These are phyloP conservation scores for Fusarium pilosicola DNA, from an alignment of 2,329 filamentous ascomycete genomes.

Conservation along the genomic window DNA sequence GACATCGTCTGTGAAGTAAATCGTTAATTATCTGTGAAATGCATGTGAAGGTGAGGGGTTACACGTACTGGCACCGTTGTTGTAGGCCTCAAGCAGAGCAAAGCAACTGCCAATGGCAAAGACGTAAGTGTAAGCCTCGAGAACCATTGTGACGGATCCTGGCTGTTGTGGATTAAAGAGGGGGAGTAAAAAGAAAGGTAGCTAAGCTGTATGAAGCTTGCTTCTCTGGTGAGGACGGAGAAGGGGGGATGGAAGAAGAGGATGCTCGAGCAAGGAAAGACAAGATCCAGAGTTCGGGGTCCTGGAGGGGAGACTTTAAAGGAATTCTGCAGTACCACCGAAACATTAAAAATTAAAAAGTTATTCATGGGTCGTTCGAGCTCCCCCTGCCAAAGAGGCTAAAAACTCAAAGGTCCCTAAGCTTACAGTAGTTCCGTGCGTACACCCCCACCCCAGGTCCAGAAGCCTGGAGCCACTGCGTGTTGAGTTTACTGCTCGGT, in stretches of 20 bases:
- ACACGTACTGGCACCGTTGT: conserved; percentile 79
- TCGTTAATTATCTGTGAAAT: conserved; percentile 3
- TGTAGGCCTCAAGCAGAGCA: conserved; percentile 80
- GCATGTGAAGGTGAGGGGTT: neutral
- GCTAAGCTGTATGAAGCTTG: conserved; percentile 19
- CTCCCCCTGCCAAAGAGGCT: neutral
- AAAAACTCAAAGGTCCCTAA: conserved; percentile 6
- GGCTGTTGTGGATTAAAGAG: neutral
- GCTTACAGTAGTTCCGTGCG: conserved; percentile 4
- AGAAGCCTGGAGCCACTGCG: conserved; percentile 6
- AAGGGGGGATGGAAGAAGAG: conserved; percentile 6
- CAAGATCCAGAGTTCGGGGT: neutral
- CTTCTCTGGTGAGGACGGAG: neutral
- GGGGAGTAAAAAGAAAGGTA: neutral
- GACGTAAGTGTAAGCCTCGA: conserved; percentile 74
- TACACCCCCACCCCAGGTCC: conserved; percentile 14
- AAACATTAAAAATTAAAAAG: neutral
- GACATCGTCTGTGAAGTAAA: conserved; percentile 72
- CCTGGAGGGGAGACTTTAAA: conserved; percentile 33
- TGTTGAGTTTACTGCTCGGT: conserved; percentile 18
- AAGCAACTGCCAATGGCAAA: conserved; percentile 81
- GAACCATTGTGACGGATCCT: conserved; percentile 58
- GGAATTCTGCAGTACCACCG: neutral
- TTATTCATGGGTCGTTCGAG: neutral
- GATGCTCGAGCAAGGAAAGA: conserved; percentile 28